Conservation (phyloP, 371 early-diverging fungal genomes). For the Vairimorpha apis region DNA sequence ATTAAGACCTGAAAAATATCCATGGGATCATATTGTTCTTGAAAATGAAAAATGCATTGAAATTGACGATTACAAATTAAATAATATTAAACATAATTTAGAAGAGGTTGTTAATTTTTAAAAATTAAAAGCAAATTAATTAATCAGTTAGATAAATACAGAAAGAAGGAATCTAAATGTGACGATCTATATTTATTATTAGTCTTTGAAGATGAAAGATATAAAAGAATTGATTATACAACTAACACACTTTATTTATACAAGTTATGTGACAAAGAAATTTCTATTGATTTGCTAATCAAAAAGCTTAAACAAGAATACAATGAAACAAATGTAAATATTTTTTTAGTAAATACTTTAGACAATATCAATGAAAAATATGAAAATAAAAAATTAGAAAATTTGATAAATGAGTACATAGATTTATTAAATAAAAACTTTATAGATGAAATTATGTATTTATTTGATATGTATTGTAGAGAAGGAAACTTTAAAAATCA, state of each 20-base stretch:
- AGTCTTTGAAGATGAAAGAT: background rate
- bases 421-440: slow-evolving; percentile 23
- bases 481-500: slow-evolving; percentile 40
- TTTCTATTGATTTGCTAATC: background rate
- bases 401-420: slow-evolving; percentile 2
- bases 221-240: background rate
- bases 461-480: slow-evolving; percentile 56
- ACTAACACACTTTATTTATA: background rate
- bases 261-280: background rate
- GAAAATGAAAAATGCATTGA: too few relatives aligned
- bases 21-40: too few relatives aligned
- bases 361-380: slow-evolving; percentile 3
- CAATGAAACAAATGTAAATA: background rate
- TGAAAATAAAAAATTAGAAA: background rate
- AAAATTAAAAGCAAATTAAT: too few relatives aligned
- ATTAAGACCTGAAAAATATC: too few relatives aligned
- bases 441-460: slow-evolving; percentile 49
- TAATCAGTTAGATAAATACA: too few relatives aligned
- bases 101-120: too few relatives aligned
- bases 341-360: slow-evolving; percentile 38
- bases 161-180: too few relatives aligned
- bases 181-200: background rate
- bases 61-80: too few relatives aligned
- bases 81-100: too few relatives aligned
- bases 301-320: background rate